A percentile compares a stretch with the other conserved stretches of the same genome.
phyloP scores from a whole-genome alignment of 148 eudicot genomes.

The Nyssa sinensis region DNA sequence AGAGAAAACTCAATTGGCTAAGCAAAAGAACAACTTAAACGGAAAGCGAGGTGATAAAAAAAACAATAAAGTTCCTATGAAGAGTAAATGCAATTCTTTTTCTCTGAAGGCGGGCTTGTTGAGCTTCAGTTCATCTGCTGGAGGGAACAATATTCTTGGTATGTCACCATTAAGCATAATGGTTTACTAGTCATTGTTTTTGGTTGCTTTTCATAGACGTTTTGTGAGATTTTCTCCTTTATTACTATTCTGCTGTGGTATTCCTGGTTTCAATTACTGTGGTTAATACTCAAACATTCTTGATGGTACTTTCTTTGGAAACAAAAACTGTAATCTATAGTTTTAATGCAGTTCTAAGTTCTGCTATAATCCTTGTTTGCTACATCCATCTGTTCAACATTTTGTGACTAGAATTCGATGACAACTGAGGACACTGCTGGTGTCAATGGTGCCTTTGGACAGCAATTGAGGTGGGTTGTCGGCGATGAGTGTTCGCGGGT shows the following conservation, averaged over 20 bases:
- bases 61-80: conserved; percentile 58
- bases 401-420: too few relatives aligned
- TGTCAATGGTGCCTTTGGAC: too few relatives aligned
- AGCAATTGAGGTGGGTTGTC: too few relatives aligned
- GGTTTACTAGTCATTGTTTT: too few relatives aligned
- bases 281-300: neutral
- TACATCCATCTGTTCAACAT: neutral
- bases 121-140: conserved; percentile 61
- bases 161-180: conserved; percentile 22
- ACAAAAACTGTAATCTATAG: neutral
- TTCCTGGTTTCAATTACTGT: neutral
- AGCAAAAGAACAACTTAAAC: conserved; percentile 50
- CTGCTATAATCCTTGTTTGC: neutral
- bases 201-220: too few relatives aligned
- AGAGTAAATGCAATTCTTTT: conserved; percentile 65
- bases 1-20: conserved; percentile 56
- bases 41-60: conserved; percentile 84
- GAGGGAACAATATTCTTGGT: conserved; percentile 74
- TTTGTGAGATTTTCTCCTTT: neutral
- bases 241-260: neutral
- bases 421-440: too few relatives aligned
- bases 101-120: conserved; percentile 64
- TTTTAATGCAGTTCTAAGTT: neutral
- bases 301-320: neutral
- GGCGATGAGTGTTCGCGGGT: too few relatives aligned